A percentile compares a stretch with the other conserved stretches of the same genome.
Conservation (phyloP, 1,284 basidiomycete genomes). For the Stygiomarasmius scandens region DNA sequence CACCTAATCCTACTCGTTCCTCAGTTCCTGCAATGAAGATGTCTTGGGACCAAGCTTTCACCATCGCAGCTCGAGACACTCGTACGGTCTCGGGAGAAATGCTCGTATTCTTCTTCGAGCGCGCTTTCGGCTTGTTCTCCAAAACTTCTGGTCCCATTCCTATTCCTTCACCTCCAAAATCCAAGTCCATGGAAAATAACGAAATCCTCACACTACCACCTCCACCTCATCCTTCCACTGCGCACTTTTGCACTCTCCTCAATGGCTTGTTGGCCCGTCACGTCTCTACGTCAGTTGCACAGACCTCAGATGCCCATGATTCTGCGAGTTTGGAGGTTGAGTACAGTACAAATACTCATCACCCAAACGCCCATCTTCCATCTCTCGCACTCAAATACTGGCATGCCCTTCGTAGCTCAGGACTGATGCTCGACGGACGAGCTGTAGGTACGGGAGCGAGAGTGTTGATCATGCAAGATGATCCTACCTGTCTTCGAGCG, state of each 20-base stretch:
- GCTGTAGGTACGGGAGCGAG: neutral
- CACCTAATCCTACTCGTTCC: neutral
- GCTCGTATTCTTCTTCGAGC: constrained; percentile 8
- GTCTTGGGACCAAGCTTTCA: constrained; percentile 35
- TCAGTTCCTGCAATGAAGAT: neutral
- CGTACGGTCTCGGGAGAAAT: constrained; percentile 15
- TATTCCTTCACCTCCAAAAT: constrained; percentile 10
- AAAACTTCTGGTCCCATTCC: neutral
- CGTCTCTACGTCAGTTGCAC: no score
- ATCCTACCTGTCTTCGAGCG: neutral
- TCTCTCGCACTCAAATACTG: neutral
- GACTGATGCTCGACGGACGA: neutral
- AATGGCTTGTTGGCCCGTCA: neutral
- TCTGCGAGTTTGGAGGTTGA: no score
- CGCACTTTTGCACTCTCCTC: neutral
- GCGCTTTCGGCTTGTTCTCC: neutral
- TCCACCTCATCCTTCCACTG: neutral
- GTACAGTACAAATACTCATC: neutral
- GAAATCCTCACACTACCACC: neutral
- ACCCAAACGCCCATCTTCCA: neutral
- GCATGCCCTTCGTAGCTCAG: neutral
- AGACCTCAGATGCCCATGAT: no score
- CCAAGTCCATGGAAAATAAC: constrained; percentile 42
- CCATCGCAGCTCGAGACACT: constrained; percentile 33
- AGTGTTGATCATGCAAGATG: neutral